These are phyloP conservation scores for Serendipita sp. DNA, from an alignment of 768 basidiomycete species.

Conservation along the genomic window DNA sequence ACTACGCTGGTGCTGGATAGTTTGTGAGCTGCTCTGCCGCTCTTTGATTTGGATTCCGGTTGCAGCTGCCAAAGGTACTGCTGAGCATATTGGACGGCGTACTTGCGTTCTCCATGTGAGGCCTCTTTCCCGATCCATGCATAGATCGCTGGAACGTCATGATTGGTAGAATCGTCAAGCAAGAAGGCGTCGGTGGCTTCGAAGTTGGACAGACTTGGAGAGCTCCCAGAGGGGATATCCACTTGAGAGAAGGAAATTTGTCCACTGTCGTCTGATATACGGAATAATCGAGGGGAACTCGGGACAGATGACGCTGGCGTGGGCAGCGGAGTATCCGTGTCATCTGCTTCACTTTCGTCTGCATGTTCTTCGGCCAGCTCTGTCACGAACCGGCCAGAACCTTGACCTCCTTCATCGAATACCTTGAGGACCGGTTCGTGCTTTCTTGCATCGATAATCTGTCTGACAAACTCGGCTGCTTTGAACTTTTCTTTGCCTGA, in stretches of 20 bases:
- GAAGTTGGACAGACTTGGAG: constrained; percentile 22
- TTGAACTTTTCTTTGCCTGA: constrained; percentile 43
- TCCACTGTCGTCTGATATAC: constrained; percentile 34
- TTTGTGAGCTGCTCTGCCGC: neutral
- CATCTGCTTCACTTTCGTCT: constrained; percentile 12
- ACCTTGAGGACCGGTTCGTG: constrained; percentile 8
- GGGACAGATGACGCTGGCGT: constrained; percentile 5
- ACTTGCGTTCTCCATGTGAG: constrained; percentile 31
- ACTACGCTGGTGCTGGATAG: constrained; percentile 27
- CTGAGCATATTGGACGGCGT: constrained; percentile 43
- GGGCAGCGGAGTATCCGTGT: constrained; percentile 9
- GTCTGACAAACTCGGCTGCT: constrained; percentile 43
- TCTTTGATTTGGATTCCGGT: constrained; percentile 11
- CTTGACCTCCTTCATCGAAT: constrained; percentile 37
- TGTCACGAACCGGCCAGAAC: constrained; percentile 31
- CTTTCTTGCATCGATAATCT: constrained; percentile 27
- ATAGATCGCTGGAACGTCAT: constrained; percentile 30
- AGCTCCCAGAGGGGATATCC: constrained; percentile 16
- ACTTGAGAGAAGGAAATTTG: constrained; percentile 22
- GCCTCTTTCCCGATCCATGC: constrained; percentile 42
- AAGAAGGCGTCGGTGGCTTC: constrained; percentile 37
- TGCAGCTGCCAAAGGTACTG: constrained; percentile 31
- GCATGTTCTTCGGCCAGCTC: constrained; percentile 26
- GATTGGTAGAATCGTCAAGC: constrained; percentile 28
- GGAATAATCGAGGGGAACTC: constrained; percentile 23